phyloP scores from a whole-genome alignment of 441 rosid genomes.

The Brassica hybrid region DNA sequence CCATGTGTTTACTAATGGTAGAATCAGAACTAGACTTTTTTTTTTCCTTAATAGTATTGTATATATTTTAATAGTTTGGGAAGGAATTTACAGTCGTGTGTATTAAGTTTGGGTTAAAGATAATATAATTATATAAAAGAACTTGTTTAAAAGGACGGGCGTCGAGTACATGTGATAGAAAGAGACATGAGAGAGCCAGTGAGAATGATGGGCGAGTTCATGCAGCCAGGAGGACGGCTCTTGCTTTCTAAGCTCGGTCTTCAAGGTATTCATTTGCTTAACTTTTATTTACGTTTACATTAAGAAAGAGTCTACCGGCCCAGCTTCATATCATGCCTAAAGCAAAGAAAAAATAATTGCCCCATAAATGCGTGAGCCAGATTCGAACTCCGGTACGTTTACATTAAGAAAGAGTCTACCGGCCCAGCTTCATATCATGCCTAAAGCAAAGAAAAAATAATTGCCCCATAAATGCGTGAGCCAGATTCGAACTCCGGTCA shows the following conservation, averaged over 20 bases:
- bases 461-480: too few relatives aligned
- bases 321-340: too few relatives aligned
- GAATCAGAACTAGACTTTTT: too few relatives aligned
- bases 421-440: too few relatives aligned
- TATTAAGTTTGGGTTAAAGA: background rate
- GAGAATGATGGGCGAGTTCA: slow-evolving; percentile 19
- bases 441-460: too few relatives aligned
- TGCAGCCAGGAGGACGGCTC: slow-evolving; percentile 21
- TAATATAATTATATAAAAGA: background rate
- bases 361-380: too few relatives aligned
- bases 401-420: too few relatives aligned
- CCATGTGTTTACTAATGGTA: background rate
- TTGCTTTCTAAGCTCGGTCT: slow-evolving; percentile 16
- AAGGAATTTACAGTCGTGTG: background rate
- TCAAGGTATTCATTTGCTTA: background rate
- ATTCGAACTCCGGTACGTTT: too few relatives aligned
- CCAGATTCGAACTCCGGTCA: too few relatives aligned
- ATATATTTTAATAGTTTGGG: background rate
- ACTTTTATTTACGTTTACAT: background rate
- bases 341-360: too few relatives aligned
- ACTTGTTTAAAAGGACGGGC: background rate
- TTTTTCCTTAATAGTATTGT: background rate
- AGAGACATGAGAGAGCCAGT: slow-evolving; percentile 21
- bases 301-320: background rate
- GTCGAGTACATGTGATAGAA: slow-evolving; percentile 17